Evolutionary conservation across 1,284 basidiomycete species (phyloP), one percentile per base, ranked within the genome.

Genomic region (Rhodotorula sp.): DNA sequence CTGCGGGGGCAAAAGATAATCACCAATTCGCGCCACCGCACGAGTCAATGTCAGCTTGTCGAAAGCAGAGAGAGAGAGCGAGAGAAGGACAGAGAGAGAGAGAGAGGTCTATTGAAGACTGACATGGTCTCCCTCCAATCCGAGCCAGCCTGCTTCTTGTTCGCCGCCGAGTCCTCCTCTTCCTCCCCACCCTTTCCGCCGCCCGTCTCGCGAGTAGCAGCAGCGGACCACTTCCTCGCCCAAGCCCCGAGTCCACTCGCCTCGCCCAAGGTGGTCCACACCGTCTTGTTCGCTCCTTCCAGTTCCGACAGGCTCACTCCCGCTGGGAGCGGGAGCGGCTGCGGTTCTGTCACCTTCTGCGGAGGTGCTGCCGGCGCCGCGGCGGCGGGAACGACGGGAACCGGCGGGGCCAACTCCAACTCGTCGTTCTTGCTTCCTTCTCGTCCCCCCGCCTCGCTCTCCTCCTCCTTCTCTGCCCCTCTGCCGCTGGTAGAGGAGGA

Each of bases 71-170:
- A 34, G 7, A 34, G 34, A 34, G 34, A 34, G 34, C n/a, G 12
- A 2, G 34, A 39, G 29, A 1, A 15, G 4, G 48, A 5, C 5
- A 8, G 8, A 26, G n/a, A 46, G 29, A 16, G 10, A 23, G n/a
- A 29, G 48, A 23, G 16, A 31, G 48, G 47, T 48, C 47, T 14
- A 48, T 14, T 14, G 20, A 48, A 31, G 0, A 65, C 73, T 46
- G 31, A 74, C 73, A 60, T 58, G 1, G 70, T 74, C 14, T 69
- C 70, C 6, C 47, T 56, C 48, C 52, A 62, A 47, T 6, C 46
- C 57, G 57, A n/a, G 18, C 20, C n/a, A 8, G 21, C 46, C 48
- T 21, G 8, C 57, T 47, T 20, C 47, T 43, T 43, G 10, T 43
- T 12, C 39, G 39, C 8, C 39, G 39, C 8, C 39, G 39, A 43